Percentiles rank a stretch among this genome's conserved stretches.
phyloP scores from a whole-genome alignment of 2,329 filamentous ascomycete genomes.

The Mycosphaerella arachidis region DNA sequence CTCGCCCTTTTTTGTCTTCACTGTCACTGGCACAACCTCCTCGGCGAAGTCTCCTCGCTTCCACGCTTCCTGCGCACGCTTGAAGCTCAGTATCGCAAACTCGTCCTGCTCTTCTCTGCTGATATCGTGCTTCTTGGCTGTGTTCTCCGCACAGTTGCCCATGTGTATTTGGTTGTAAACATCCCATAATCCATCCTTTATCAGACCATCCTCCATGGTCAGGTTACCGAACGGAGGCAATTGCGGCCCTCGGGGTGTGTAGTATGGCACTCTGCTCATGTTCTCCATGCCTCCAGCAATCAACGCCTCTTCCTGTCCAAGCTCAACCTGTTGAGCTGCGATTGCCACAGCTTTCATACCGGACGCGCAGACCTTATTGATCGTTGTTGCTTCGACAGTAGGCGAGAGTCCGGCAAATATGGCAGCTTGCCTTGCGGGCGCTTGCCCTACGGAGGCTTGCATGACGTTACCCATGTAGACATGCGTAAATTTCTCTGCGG shows the following conservation, averaged over 20 bases:
- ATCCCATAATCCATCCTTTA: constrained; percentile 93
- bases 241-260: constrained; percentile 74
- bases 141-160: constrained; percentile 94
- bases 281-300: constrained; percentile 97
- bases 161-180: constrained; percentile 97
- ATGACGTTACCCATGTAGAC: constrained; percentile 98
- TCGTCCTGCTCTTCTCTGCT: constrained; percentile 83
- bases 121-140: constrained; percentile 79
- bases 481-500: constrained; percentile 74
- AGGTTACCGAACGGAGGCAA: constrained; percentile 82
- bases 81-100: constrained; percentile 84
- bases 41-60: constrained; percentile 75
- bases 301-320: constrained; percentile 82
- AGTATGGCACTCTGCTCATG: constrained; percentile 92
- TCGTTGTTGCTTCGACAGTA: constrained; percentile 80
- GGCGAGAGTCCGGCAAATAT: constrained; percentile 81
- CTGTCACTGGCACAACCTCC: constrained; percentile 82
- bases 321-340: constrained; percentile 89
- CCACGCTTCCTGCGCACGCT: constrained; percentile 88
- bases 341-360: constrained; percentile 88
- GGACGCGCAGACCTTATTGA: constrained; percentile 98
- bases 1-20: constrained; percentile 79
- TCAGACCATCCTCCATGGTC: constrained; percentile 82
- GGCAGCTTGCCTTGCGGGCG: constrained; percentile 83
- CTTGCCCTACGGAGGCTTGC: constrained; percentile 76